These are phyloP conservation scores for Lachancea waltii DNA, from an alignment of 805 yeast species.

Conservation along the genomic window DNA sequence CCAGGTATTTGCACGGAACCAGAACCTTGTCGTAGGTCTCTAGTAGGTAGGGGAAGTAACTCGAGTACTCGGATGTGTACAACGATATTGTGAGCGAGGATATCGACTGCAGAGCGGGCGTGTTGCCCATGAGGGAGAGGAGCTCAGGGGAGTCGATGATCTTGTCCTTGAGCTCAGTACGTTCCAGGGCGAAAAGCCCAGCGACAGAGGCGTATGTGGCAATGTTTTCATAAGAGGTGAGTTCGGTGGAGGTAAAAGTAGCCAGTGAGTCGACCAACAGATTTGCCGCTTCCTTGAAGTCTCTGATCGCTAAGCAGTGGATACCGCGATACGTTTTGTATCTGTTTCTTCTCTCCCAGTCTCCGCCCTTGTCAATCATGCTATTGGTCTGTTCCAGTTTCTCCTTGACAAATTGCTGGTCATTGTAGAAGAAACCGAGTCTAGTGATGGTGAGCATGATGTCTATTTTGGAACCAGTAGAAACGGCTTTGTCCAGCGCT, in stretches of 20 bases:
- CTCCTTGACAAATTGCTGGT: constrained; percentile 59
- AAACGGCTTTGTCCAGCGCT: constrained; percentile 72
- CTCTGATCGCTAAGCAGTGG: constrained; percentile 74
- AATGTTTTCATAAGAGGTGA: constrained; percentile 81
- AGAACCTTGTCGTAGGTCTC: constrained; percentile 71
- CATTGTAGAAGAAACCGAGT: constrained; percentile 84
- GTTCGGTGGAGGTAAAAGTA: constrained; percentile 89
- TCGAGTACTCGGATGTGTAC: constrained; percentile 80
- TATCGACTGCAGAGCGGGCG: constrained; percentile 70
- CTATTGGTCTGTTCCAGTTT: constrained; percentile 66
- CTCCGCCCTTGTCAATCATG: constrained; percentile 93
- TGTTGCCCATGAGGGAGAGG: constrained; percentile 66
- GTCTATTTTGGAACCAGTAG: constrained; percentile 88
- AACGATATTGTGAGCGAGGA: constrained; percentile 77
- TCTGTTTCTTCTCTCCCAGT: constrained; percentile 97
- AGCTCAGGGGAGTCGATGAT: constrained; percentile 93
- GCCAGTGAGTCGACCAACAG: constrained; percentile 86
- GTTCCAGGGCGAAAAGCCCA: constrained; percentile 76
- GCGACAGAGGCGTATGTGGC: constrained; percentile 83
- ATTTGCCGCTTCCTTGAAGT: constrained; percentile 78
- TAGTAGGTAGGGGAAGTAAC: constrained; percentile 69
- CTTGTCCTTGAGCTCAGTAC: constrained; percentile 77
- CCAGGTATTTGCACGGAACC: constrained; percentile 56
- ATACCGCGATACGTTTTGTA: constrained; percentile 88
- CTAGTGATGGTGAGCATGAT: constrained; percentile 74